Conservation (phyloP, 108 stramenopile species). For the Discostella stelligeroides region DNA sequence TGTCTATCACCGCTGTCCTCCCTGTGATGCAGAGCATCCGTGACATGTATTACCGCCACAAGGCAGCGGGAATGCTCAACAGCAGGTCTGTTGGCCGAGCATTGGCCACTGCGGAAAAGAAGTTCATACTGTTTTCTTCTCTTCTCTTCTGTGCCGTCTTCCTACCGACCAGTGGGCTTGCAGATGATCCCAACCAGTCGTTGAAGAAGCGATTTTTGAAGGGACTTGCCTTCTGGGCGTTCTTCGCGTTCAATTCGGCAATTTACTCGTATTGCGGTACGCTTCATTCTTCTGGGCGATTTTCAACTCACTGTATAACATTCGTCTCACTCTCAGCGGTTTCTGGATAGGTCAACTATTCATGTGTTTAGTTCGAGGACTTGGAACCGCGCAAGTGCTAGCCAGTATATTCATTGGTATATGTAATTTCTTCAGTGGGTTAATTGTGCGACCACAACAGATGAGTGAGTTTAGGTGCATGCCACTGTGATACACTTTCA, state of each 20-base stretch:
- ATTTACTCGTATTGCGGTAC: constrained; percentile 46
- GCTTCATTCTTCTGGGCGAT: constrained; percentile 6
- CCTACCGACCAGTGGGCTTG: constrained; percentile 28
- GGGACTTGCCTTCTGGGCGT: constrained; percentile 38
- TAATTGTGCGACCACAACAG: constrained; percentile 50
- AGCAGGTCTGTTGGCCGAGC: constrained; percentile 35
- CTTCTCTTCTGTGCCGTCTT: constrained; percentile 34
- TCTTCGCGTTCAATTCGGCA: constrained; percentile 50
- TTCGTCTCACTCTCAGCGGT: constrained; percentile 59
- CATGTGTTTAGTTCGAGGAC: constrained; percentile 53
- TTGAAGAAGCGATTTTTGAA: neutral
- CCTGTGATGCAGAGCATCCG: constrained; percentile 56
- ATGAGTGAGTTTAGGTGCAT: constrained; percentile 29
- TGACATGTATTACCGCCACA: constrained; percentile 64
- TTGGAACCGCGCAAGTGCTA: constrained; percentile 38
- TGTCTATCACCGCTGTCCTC: constrained; percentile 43
- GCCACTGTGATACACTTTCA: neutral
- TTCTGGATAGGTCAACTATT: constrained; percentile 64
- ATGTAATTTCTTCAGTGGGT: constrained; percentile 50
- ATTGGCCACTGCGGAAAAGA: constrained; percentile 48
- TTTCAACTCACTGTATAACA: constrained; percentile 25
- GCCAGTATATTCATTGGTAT: constrained; percentile 41
- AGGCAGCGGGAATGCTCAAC: constrained; percentile 48
- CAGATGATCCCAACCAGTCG: neutral
- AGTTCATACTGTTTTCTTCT: constrained; percentile 39